Evolutionary conservation across 768 basidiomycete species (phyloP), one percentile per base, ranked within the genome.

Genomic region (Fibroporia radiculosa): DNA sequence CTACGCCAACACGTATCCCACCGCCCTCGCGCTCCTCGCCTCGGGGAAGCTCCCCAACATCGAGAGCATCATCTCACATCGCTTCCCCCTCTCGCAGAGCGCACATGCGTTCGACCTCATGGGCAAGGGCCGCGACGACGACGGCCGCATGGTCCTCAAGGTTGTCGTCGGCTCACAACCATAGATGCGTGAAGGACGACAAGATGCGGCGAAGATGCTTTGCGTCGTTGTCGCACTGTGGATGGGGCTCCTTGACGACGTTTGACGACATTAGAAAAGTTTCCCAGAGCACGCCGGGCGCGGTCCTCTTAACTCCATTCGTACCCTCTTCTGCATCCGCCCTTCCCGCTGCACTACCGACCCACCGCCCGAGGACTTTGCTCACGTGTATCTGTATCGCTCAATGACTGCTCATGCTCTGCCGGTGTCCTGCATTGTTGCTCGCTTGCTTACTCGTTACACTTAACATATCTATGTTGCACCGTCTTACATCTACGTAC

Each of bases 1-100:
- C 25, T 93, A 93, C 57, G 83, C 84, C 48, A 81, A 91, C 68
- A 93, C 90, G 8, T 98, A 95, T 62, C 79, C 86, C 16, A 78
- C 78, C n/a, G 95, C 93, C 18, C 68, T 97, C 35, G 66, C 72
- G 2, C 74, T 98, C 53, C 65, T 60, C 39, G 73, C 74, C 13
- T 76, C 80, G 4, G 84, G 85, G 25, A 71, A 71, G 53, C 72
- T 91, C 26, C 64, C 69, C 32, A 75, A 79, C 50, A 68, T 86
- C 33, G 74, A 77, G 50, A 82, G 80, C 61, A 74, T 96, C 60
- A 74, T 93, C 48, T 89, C 88, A 8, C 89, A 91, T 57, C 79
- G 82, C 31, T 77, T 87, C 60, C 51, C 63, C 8, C 72, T 97
- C 36, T 68, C 74, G 40, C 72, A 84, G 24, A 73, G 85, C 5